A percentile compares a stretch with the other conserved stretches of the same genome.
Conservation (phyloP, 306 rosid species). For the Ziziphus jujuba region DNA sequence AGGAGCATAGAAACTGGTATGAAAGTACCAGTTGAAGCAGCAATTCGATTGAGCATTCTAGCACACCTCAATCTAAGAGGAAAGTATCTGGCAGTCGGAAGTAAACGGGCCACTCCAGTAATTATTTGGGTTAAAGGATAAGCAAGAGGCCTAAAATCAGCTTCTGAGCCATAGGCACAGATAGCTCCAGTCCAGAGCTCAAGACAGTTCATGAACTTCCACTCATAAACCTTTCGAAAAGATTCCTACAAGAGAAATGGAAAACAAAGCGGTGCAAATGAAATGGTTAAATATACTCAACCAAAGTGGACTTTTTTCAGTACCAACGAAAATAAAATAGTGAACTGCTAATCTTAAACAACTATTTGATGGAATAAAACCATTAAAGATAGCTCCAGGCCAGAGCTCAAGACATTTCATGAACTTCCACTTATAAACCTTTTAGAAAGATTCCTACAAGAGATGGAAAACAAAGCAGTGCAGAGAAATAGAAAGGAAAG, state of each 20-base stretch:
- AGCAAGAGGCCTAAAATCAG: slow-evolving; percentile 82
- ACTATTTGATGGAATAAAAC: neutral
- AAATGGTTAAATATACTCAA: neutral
- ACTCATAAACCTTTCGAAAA: slow-evolving; percentile 87
- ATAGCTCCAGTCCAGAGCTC: slow-evolving; percentile 91
- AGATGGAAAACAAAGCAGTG: slow-evolving; percentile 18
- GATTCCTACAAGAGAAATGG: slow-evolving; percentile 67
- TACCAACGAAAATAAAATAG: neutral
- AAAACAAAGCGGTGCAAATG: slow-evolving; percentile 21
- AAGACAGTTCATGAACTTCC: slow-evolving; percentile 92
- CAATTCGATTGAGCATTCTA: slow-evolving; percentile 79
- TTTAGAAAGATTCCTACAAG: slow-evolving; percentile 83
- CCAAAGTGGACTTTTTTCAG: no score
- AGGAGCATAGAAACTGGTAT: slow-evolving; percentile 85
- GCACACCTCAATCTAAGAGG: slow-evolving; percentile 83
- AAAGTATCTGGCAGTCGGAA: slow-evolving; percentile 85
- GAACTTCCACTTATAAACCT: slow-evolving; percentile 93
- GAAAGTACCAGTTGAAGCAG: slow-evolving; percentile 63
- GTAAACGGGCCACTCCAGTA: slow-evolving; percentile 81
- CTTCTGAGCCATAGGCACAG: slow-evolving; percentile 67
- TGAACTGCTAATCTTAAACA: neutral
- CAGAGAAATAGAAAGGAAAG: slow-evolving; percentile 26
- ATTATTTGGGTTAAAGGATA: slow-evolving; percentile 89
- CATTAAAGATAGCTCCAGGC: slow-evolving; percentile 58
- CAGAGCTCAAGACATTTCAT: slow-evolving; percentile 94